Percentiles rank a stretch among this genome's conserved stretches.
phyloP scores from a whole-genome alignment of 805 yeast genomes.

The Cyberlindnera amylophila region DNA sequence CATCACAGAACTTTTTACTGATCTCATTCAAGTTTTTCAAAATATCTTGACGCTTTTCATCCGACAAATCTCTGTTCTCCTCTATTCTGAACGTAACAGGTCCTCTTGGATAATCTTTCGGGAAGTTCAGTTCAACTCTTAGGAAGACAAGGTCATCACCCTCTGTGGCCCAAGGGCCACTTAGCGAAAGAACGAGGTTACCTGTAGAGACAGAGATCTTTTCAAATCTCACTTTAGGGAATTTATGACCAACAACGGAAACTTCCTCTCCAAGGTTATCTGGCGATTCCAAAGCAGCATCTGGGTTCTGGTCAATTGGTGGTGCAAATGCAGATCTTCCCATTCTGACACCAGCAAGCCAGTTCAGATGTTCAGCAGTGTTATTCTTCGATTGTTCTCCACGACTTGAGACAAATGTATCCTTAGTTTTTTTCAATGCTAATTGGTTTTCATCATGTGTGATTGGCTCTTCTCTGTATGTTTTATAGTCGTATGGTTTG shows the following conservation, averaged over 20 bases:
- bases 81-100: constrained; percentile 66
- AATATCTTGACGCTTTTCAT: constrained; percentile 48
- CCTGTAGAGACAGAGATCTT: constrained; percentile 87
- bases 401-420: constrained; percentile 37
- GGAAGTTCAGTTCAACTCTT: constrained; percentile 67
- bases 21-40: constrained; percentile 50
- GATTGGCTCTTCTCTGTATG: constrained; percentile 52
- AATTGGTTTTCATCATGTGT: constrained; percentile 28
- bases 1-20: constrained; percentile 49
- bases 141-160: constrained; percentile 52
- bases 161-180: constrained; percentile 67
- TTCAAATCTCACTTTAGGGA: constrained; percentile 84
- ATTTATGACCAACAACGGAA: constrained; percentile 79
- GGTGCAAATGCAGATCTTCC: constrained; percentile 29
- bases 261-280: constrained; percentile 90
- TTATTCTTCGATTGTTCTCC: constrained; percentile 30
- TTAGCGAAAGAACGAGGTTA: constrained; percentile 65
- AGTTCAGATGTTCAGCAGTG: constrained; percentile 67
- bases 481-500: constrained; percentile 38
- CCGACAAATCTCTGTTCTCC: constrained; percentile 66
- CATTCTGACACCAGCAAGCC: constrained; percentile 91
- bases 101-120: constrained; percentile 64
- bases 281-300: constrained; percentile 38
- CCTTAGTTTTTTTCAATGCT: constrained; percentile 35
- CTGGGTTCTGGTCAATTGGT: constrained; percentile 28